Evolutionary conservation across 1,284 basidiomycete genomes (phyloP), one percentile per base, ranked within the genome.

Genomic region (Boletus albobrunnescens): DNA sequence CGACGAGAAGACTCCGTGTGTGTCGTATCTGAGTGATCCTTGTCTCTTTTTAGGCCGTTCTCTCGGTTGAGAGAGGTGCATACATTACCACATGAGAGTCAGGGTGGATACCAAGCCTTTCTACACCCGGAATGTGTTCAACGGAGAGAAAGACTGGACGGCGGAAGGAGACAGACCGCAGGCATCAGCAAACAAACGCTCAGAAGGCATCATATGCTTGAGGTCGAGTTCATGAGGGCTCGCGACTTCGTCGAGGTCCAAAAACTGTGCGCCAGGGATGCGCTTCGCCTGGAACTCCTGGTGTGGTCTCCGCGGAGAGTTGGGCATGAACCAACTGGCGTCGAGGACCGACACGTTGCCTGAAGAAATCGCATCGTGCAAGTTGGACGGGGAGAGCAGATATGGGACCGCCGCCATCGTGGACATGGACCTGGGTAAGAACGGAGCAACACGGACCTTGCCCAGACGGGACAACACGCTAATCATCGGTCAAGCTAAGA

Each of bases 121-220:
- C 90, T 88, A 61, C 20, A 36, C 37, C 42, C 50, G 35, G 35
- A 43, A 30, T 24, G n/a, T 20, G 33, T 44, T 58, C 43, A 51
- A 33, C 22, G 46, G 33, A 24, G 48, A 40, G 44, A 23, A 12
- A 43, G 38, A 37, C 11, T 3, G 41, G 37, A 49, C 22, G 35
- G 30, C 17, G 12, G 41, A 47, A 51, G 47, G 17, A 22, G 22
- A 65, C 82, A 56, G 69, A 92, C 91, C 81, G 59, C 88, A 92
- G 9, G 90, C 85, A 47, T 79, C 71, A 14, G 85, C 84, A 67
- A 98, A 98, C n/a, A 72, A 69, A 33, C 78, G 73, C 24, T 71
- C 72, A 16, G 74, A 69, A 4, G 95, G 95, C 78, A 98, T 85
- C 94, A 98, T 98, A 70, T 98, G 94, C 58, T 87, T 88, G 16